Evolutionary conservation across 257 asterid genomes (phyloP), one percentile per base, ranked within the genome.

Genomic region (Knoxia roxburghii): DNA sequence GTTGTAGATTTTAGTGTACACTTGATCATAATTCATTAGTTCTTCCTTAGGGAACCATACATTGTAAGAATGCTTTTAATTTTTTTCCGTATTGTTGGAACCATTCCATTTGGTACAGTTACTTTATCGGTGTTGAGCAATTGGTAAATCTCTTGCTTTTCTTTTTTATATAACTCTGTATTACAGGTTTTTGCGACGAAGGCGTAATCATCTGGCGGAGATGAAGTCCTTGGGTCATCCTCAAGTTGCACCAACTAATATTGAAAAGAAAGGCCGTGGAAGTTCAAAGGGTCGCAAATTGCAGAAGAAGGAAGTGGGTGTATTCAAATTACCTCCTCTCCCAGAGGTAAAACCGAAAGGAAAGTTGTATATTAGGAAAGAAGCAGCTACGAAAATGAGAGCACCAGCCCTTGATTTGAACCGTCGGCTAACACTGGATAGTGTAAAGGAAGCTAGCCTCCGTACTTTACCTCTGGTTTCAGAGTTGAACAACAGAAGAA

Each of bases 121-220:
- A 29, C 46, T 29, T 24, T 43, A 10, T 14, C 3, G 6, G 2
- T 52, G 24, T 57, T 26, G 40, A 52, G 63, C 23, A 12, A 30
- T 35, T 60, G 50, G 17, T 62, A 26, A 46, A 45, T 41, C 64
- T n/a, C 4, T 54, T 65, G 35, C 13, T 21, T 71, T 54, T 64
- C 15, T 68, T 64, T 50, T 29, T 33, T 4, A 3, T 24, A 29
- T 64, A 23, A 57, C 37, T 26, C 9, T 57, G 37, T 4, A 65
- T 37, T 35, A 37, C 81, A 91, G 98, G 72, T 90, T 88, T 74
- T 75, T 91, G 50, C 79, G 84, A 2, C 77, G 41, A 77, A 85
- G 95, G 50, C 65, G 67, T 65, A 77, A 74, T 7, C 80, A 76
- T 84, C 90, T 89, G 9, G 50, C 73, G 69, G 61, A 76, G 65